Percentiles rank a stretch among this genome's conserved stretches.
phyloP scores from a whole-genome alignment of 2,329 filamentous ascomycete species.

The Erysiphe pulchra region DNA sequence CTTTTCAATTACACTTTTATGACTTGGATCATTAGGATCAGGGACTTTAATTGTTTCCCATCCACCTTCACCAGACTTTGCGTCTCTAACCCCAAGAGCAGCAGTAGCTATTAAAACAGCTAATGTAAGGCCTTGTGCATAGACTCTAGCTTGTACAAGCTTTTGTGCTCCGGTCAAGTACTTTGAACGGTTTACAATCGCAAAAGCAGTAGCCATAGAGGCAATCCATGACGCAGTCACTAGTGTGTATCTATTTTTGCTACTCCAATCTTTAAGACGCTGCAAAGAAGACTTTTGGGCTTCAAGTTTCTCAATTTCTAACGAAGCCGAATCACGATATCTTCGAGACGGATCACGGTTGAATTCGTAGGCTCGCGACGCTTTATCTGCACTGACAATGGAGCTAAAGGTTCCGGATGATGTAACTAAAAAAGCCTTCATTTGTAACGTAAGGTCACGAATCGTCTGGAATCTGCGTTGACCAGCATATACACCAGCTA shows the following conservation, averaged over 20 bases:
- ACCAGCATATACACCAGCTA: conserved; percentile 38
- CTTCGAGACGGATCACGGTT: no score
- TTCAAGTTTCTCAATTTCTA: conserved; percentile 3
- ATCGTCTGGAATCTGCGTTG: conserved; percentile 43
- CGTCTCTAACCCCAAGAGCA: conserved; percentile 48
- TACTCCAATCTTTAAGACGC: conserved; percentile 45
- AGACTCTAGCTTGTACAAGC: conserved; percentile 50
- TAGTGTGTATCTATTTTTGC: conserved; percentile 41
- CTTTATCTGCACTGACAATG: no score
- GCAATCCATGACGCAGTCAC: conserved; percentile 41
- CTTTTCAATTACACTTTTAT: conserved; percentile 68
- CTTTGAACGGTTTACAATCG: conserved; percentile 34
- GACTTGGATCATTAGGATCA: conserved; percentile 58
- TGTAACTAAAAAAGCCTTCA: no score
- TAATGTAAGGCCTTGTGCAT: conserved; percentile 45
- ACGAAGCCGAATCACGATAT: conserved; percentile 11
- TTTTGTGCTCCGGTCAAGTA: conserved; percentile 40
- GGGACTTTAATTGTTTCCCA: conserved; percentile 69
- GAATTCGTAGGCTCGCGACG: no score
- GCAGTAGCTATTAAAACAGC: conserved; percentile 41
- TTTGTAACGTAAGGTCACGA: no score
- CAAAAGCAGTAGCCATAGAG: conserved; percentile 35
- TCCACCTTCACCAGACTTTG: conserved; percentile 44
- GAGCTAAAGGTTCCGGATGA: no score
- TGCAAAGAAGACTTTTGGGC: conserved; percentile 24